phyloP scores from a whole-genome alignment of 1,139 yeast genomes.

The Taiozyma sp. region DNA sequence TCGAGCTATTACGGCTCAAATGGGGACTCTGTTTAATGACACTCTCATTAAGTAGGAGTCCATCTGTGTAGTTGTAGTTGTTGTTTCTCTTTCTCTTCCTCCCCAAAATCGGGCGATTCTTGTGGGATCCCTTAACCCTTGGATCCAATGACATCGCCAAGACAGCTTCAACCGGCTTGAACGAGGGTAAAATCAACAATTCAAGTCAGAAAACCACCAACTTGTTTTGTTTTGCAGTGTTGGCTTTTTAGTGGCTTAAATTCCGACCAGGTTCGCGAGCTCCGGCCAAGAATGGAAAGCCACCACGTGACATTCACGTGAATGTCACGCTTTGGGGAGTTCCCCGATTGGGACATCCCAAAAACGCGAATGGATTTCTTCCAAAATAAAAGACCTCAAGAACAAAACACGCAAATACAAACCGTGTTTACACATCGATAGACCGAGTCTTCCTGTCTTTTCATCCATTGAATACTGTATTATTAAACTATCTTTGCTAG shows the following conservation, averaged over 20 bases:
- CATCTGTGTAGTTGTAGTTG: conserved; percentile 1
- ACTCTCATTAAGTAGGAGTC: conserved; percentile 3
- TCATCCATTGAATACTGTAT: background rate
- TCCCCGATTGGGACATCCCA: background rate
- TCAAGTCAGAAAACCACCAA: background rate
- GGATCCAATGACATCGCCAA: background rate
- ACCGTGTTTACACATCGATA: background rate
- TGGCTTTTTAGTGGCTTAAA: background rate
- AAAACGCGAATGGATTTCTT: background rate
- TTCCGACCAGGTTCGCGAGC: no score
- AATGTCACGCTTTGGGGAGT: background rate
- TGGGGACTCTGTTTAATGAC: conserved; percentile 6
- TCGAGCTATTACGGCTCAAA: conserved; percentile 1
- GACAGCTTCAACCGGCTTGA: background rate
- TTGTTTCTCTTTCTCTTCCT: conserved; percentile 9
- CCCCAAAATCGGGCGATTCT: conserved; percentile 6
- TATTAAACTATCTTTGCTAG: background rate
- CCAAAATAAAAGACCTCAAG: background rate
- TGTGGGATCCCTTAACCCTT: conserved; percentile 1
- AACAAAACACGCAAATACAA: background rate
- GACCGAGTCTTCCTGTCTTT: background rate
- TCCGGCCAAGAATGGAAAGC: no score
- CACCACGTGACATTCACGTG: background rate
- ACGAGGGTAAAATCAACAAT: background rate
- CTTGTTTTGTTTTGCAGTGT: background rate